phyloP scores from a whole-genome alignment of 2,329 filamentous ascomycete genomes.

The Alternaria arborescens region DNA sequence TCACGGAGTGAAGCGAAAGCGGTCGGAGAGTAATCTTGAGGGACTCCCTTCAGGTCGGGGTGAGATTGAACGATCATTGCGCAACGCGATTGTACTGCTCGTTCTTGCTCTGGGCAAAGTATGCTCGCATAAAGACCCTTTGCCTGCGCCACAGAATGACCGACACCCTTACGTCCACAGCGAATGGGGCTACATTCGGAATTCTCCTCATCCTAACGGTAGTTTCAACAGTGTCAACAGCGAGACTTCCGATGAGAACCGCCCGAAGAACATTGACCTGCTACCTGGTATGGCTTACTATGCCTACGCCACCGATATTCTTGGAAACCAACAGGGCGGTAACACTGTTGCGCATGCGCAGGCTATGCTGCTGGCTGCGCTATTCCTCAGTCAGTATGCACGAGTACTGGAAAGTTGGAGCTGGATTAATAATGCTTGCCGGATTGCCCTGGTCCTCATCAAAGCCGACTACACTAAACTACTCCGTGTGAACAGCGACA shows the following conservation, averaged over 20 bases:
- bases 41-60: conserved; percentile 36
- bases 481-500: conserved; percentile 32
- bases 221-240: conserved; percentile 46
- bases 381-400: conserved; percentile 89
- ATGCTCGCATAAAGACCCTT: conserved; percentile 61
- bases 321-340: conserved; percentile 81
- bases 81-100: conserved; percentile 80
- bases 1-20: conserved; percentile 44
- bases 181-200: conserved; percentile 36
- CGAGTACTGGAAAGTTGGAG: conserved; percentile 86
- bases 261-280: conserved; percentile 75
- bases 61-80: conserved; percentile 45
- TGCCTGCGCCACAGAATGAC: conserved; percentile 66
- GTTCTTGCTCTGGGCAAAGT: conserved; percentile 89
- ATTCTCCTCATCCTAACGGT: conserved; percentile 51
- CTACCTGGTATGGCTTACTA: conserved; percentile 93
- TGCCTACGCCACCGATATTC: conserved; percentile 82
- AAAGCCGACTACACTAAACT: conserved; percentile 61
- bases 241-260: conserved; percentile 33
- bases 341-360: conserved; percentile 86
- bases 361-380: conserved; percentile 80
- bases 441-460: conserved; percentile 74
- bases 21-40: conserved; percentile 39
- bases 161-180: conserved; percentile 29
- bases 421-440: conserved; percentile 70